Evolutionary conservation across 169 alveolate genomes (phyloP).

Genomic region (Perkinsus chesapeaki): DNA sequence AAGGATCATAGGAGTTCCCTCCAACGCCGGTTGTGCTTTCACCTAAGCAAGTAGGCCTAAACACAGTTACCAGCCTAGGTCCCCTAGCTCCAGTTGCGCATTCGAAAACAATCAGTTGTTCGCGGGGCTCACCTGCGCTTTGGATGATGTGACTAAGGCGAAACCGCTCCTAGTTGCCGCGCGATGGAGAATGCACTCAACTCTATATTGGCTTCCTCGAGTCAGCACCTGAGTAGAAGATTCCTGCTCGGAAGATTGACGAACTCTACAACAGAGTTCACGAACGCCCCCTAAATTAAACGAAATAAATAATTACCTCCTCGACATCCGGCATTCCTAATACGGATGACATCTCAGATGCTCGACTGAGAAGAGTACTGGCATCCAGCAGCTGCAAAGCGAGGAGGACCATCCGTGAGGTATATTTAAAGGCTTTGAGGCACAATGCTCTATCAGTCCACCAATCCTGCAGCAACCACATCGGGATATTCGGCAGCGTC

Average conservation of each 20-base stretch:
- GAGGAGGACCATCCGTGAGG: neutral
- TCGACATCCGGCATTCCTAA: neutral
- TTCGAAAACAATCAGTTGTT: neutral
- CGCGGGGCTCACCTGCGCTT: neutral
- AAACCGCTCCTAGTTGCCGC: slow-evolving; percentile 28
- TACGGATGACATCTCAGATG: neutral
- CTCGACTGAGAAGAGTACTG: neutral
- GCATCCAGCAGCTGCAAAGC: neutral
- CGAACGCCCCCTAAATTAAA: slow-evolving; percentile 17
- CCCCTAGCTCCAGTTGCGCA: neutral
- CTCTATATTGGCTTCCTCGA: slow-evolving; percentile 41
- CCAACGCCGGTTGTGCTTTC: slow-evolving; percentile 58
- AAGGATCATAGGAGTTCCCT: slow-evolving; percentile 74
- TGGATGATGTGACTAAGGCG: slow-evolving; percentile 27
- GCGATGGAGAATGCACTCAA: slow-evolving; percentile 26
- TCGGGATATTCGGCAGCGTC: neutral
- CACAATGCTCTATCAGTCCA: neutral
- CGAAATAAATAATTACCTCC: neutral
- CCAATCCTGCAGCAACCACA: neutral
- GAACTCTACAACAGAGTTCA: slow-evolving; percentile 21
- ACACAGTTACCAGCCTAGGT: neutral
- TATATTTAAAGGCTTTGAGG: neutral
- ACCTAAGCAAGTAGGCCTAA: slow-evolving; percentile 41
- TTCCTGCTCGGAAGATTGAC: slow-evolving; percentile 29
- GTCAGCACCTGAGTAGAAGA: slow-evolving; percentile 33